Evolutionary conservation across 1,139 yeast species (phyloP).

Genomic region (Yamadazyma friedrichii): DNA sequence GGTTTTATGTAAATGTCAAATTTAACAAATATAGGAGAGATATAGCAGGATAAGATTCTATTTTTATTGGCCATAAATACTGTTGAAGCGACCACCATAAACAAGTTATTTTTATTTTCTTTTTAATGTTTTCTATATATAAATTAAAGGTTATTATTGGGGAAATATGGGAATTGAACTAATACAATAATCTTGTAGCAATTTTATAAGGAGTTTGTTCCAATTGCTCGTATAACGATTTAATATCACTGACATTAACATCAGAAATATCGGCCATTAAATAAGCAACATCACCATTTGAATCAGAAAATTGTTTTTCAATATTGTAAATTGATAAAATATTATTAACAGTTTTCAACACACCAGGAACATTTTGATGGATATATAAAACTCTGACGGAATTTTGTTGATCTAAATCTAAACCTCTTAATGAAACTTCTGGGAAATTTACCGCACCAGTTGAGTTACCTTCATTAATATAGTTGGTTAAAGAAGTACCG

Average conservation of each 20-base stretch:
- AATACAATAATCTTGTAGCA: conserved; percentile 87
- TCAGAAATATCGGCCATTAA: conserved; percentile 96
- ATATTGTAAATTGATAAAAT: conserved; percentile 92
- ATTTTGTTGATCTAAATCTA: conserved; percentile 84
- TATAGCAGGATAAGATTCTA: too few relatives aligned
- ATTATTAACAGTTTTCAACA: conserved; percentile 93
- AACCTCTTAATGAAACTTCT: conserved; percentile 88
- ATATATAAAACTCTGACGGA: conserved; percentile 92
- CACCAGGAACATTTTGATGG: conserved; percentile 99
- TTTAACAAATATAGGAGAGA: too few relatives aligned
- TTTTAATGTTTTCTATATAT: too few relatives aligned
- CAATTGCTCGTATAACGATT: conserved; percentile 78
- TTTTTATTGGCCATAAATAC: background rate
- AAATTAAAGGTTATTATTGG: background rate
- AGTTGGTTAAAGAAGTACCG: conserved; percentile 78
- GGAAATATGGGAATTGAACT: conserved; percentile 13
- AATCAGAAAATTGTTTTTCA: conserved; percentile 96
- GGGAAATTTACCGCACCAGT: conserved; percentile 98
- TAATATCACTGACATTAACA: conserved; percentile 79
- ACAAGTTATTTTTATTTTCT: too few relatives aligned
- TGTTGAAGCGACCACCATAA: too few relatives aligned
- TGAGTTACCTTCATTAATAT: conserved; percentile 96
- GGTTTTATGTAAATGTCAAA: background rate
- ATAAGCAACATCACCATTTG: conserved; percentile 94
- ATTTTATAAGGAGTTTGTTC: conserved; percentile 91